Evolutionary conservation across 2,329 filamentous ascomycete genomes (phyloP).

Genomic region (Neopestalotiopsis sp.): DNA sequence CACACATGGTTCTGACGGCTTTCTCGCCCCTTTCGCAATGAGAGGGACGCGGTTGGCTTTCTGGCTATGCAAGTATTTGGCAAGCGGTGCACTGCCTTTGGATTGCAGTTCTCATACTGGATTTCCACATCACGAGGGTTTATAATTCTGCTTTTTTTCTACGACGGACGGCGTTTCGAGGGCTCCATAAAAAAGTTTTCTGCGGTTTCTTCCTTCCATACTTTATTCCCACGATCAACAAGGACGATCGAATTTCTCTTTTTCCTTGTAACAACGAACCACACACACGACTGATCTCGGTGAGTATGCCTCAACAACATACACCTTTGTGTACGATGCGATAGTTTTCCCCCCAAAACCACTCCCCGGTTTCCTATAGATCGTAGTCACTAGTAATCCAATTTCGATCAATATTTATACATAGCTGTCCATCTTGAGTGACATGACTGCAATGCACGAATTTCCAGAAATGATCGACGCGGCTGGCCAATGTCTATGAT

Average conservation of each 20-base stretch:
- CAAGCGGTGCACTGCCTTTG: conserved; percentile 38
- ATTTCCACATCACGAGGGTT: conserved; percentile 36
- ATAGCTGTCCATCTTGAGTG: too few species aligned
- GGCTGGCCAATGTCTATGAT: too few species aligned
- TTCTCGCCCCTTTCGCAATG: conserved; percentile 35
- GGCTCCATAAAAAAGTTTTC: conserved; percentile 32
- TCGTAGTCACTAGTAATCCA: neutral
- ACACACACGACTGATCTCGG: neutral
- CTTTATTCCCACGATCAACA: neutral
- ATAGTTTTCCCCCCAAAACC: neutral
- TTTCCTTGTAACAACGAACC: neutral
- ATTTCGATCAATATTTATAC: neutral
- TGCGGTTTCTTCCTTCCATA: neutral
- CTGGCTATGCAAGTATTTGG: conserved; percentile 33
- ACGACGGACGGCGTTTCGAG: conserved; percentile 39
- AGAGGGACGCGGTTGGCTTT: conserved; percentile 19
- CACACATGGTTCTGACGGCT: conserved; percentile 31
- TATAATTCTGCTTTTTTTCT: conserved; percentile 19
- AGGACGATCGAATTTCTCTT: conserved; percentile 5
- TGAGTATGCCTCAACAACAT: conserved; percentile 8
- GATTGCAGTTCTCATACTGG: conserved; percentile 32
- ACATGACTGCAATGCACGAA: too few species aligned
- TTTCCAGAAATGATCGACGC: too few species aligned
- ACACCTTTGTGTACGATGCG: conserved; percentile 10
- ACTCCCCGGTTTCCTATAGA: conserved; percentile 11